Conservation (phyloP, 345 rosid species). For the Physaria fendleri region DNA sequence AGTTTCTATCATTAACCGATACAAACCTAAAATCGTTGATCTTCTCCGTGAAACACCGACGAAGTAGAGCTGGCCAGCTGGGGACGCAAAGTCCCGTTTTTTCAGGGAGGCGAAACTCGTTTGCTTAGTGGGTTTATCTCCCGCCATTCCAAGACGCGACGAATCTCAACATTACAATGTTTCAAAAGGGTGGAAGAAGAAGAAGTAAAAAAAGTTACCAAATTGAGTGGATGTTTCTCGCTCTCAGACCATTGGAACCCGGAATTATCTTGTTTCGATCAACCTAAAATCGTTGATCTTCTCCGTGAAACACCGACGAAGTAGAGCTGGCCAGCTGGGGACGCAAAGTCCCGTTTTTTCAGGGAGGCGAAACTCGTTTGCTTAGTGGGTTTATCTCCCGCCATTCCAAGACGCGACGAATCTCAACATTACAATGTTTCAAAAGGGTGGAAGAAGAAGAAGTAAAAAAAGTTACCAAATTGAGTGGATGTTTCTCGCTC, state of each 20-base stretch:
- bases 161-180: constrained; percentile 39
- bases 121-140: background rate
- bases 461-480: background rate
- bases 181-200: background rate
- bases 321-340: constrained; percentile 26
- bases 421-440: constrained; percentile 40
- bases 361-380: constrained; percentile 19
- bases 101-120: constrained; percentile 21
- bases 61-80: constrained; percentile 27
- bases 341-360: constrained; percentile 19
- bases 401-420: constrained; percentile 7
- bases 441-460: constrained; percentile 7
- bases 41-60: background rate
- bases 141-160: constrained; percentile 13
- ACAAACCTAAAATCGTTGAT: background rate
- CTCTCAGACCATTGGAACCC: constrained; percentile 55
- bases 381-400: constrained; percentile 5
- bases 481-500: constrained; percentile 31
- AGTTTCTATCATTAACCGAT: background rate
- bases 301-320: constrained; percentile 1
- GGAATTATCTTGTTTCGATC: constrained; percentile 53
- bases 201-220: constrained; percentile 4
- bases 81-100: constrained; percentile 18
- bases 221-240: constrained; percentile 23
- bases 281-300: background rate